Evolutionary conservation across 2,329 filamentous ascomycete genomes (phyloP).

Genomic region (Colletotrichum abscissum): DNA sequence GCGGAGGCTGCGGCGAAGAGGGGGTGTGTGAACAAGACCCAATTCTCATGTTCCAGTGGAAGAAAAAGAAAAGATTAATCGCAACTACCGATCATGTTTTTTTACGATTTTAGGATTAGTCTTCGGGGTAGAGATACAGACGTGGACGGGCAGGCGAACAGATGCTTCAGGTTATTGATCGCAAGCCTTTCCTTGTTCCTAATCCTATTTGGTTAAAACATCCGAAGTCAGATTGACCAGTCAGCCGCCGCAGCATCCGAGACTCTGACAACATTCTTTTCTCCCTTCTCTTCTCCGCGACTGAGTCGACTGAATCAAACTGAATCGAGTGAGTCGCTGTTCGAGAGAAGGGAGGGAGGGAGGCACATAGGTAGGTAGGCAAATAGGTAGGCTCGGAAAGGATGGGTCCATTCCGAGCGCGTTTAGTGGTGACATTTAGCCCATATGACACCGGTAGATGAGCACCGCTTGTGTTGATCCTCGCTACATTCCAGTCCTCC

Average conservation of each 20-base stretch:
- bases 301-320: neutral
- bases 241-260: neutral
- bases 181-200: neutral
- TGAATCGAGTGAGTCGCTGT: neutral
- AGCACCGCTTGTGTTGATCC: neutral
- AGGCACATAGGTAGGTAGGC: too few species aligned
- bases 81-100: constrained; percentile 3
- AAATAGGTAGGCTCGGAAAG: neutral
- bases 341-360: neutral
- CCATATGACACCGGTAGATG: neutral
- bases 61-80: neutral
- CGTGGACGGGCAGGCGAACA: neutral
- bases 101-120: constrained; percentile 14
- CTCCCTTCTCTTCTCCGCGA: neutral
- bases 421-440: neutral
- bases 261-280: neutral
- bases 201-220: neutral
- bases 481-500: neutral
- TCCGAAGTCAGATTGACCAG: neutral
- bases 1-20: neutral
- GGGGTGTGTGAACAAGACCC: neutral
- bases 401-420: neutral
- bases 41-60: neutral
- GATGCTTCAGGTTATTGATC: neutral
- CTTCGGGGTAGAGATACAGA: neutral